Evolutionary conservation across 139 green algal genomes (phyloP).

Genomic region (Auxenochlorella pyrenoidosa): DNA sequence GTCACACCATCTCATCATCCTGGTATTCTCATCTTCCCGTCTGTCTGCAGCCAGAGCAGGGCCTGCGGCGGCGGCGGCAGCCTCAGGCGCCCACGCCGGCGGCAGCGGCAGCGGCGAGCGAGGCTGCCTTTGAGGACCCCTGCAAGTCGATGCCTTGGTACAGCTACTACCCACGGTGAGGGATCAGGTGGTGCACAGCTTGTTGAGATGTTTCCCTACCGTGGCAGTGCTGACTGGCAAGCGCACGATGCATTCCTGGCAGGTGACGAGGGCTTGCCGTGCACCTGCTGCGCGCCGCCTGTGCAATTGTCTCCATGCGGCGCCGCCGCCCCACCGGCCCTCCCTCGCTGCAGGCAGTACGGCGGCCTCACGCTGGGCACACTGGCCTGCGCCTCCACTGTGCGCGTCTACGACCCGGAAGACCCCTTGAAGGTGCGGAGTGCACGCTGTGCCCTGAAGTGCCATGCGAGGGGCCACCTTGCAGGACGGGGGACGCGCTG

Average conservation of each 20-base stretch:
- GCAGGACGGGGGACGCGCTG: too few relatives aligned
- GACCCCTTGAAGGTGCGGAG: background rate
- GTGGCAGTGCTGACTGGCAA: too few relatives aligned
- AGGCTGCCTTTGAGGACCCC: background rate
- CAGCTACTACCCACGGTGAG: conserved; percentile 14
- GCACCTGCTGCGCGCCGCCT: too few relatives aligned
- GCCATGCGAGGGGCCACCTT: background rate
- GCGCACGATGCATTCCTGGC: too few relatives aligned
- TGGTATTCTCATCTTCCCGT: background rate
- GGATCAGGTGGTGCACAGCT: background rate
- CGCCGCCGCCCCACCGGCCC: too few relatives aligned
- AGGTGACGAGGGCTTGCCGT: too few relatives aligned
- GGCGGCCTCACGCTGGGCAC: conserved; percentile 27
- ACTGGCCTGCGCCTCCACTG: conserved; percentile 20
- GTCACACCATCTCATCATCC: too few relatives aligned
- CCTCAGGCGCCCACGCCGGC: background rate
- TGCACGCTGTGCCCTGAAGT: background rate
- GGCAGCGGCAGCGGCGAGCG: background rate
- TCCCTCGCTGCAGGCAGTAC: conserved; percentile 23
- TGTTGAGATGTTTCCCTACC: too few relatives aligned
- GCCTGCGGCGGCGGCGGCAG: background rate
- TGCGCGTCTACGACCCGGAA: conserved; percentile 26
- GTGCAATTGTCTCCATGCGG: too few relatives aligned
- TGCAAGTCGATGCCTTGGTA: background rate
- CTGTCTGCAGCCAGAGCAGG: background rate